Evolutionary conservation across 2,329 filamentous ascomycete genomes (phyloP).

Genomic region (Phoma sp.): DNA sequence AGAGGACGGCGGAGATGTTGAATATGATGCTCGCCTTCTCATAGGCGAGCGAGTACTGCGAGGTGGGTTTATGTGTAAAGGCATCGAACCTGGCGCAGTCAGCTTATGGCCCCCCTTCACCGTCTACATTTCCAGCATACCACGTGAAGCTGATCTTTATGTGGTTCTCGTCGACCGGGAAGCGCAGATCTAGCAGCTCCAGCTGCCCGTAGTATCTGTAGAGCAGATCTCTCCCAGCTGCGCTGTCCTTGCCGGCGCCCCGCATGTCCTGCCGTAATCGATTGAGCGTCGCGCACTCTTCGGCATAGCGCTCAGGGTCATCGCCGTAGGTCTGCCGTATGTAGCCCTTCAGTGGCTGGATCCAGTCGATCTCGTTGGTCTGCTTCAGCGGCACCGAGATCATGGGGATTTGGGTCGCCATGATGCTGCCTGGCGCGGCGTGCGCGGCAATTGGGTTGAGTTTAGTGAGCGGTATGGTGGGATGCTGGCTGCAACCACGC

Average conservation of each 20-base stretch:
- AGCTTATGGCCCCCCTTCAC: slow-evolving; percentile 18
- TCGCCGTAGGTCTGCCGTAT: slow-evolving; percentile 94
- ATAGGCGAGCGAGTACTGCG: slow-evolving; percentile 94
- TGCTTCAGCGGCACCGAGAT: slow-evolving; percentile 89
- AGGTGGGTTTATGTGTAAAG: slow-evolving; percentile 98
- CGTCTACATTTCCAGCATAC: slow-evolving; percentile 57
- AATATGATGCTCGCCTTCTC: slow-evolving; percentile 99
- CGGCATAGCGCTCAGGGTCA: slow-evolving; percentile 91
- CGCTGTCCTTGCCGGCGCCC: slow-evolving; percentile 95
- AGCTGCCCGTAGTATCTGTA: slow-evolving; percentile 98
- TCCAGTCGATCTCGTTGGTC: slow-evolving; percentile 99
- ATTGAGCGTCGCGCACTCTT: slow-evolving; percentile 94
- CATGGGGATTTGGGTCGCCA: slow-evolving; percentile 75
- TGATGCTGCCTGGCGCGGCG: slow-evolving; percentile 24
- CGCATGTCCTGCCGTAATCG: slow-evolving; percentile 97
- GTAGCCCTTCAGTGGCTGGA: slow-evolving; percentile 87
- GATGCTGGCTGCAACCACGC: neutral
- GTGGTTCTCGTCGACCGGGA: slow-evolving; percentile 97
- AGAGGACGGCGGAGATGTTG: slow-evolving; percentile 97
- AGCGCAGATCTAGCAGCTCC: slow-evolving; percentile 89
- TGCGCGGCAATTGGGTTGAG: slow-evolving; percentile 20
- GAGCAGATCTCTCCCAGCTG: slow-evolving; percentile 86
- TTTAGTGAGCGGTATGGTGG: slow-evolving; percentile 25
- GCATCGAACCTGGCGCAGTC: slow-evolving; percentile 83
- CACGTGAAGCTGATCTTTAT: slow-evolving; percentile 99